Percentiles rank a stretch among this genome's conserved stretches.
Conservation (phyloP, 2,329 filamentous ascomycete species). For the Rhexocercosporidium sp. region DNA sequence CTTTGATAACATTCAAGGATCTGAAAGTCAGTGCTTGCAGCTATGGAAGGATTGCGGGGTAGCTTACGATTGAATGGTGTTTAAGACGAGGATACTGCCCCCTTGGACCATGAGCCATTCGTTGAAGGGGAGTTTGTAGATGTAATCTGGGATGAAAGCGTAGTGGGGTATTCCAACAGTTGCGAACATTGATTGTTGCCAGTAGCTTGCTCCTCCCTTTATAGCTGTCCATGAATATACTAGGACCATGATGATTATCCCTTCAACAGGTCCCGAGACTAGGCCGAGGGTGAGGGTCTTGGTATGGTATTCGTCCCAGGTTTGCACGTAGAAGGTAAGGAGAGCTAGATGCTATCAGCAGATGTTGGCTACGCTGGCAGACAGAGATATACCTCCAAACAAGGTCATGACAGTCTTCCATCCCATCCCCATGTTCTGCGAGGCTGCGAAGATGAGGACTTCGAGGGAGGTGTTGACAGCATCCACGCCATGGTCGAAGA, state of each 20-base stretch:
- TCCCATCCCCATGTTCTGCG: constrained; percentile 90
- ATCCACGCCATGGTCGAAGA: constrained; percentile 98
- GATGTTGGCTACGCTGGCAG: neutral
- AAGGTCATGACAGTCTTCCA: constrained; percentile 87
- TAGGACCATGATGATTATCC: constrained; percentile 80
- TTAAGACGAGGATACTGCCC: constrained; percentile 78
- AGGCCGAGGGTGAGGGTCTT: constrained; percentile 92
- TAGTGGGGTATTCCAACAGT: constrained; percentile 69
- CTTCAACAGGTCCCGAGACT: constrained; percentile 93
- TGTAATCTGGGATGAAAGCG: constrained; percentile 66
- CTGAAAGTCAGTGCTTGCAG: constrained; percentile 46
- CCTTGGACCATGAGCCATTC: constrained; percentile 95
- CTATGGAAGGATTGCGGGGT: neutral
- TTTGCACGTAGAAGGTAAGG: constrained; percentile 97
- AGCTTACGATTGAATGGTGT: constrained; percentile 71
- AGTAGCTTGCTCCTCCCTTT: constrained; percentile 89
- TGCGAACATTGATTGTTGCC: constrained; percentile 85
- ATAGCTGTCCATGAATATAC: constrained; percentile 86
- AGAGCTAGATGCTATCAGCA: constrained; percentile 59
- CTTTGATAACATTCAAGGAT: constrained; percentile 82
- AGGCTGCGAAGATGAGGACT: constrained; percentile 87
- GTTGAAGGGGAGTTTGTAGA: constrained; percentile 85
- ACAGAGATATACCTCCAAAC: constrained; percentile 70
- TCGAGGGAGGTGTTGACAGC: constrained; percentile 96
- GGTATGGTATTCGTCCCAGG: constrained; percentile 99